Percentiles rank a stretch among this genome's conserved stretches.
Conservation (phyloP, 257 asterid species). For the Lycium ferocissimum region DNA sequence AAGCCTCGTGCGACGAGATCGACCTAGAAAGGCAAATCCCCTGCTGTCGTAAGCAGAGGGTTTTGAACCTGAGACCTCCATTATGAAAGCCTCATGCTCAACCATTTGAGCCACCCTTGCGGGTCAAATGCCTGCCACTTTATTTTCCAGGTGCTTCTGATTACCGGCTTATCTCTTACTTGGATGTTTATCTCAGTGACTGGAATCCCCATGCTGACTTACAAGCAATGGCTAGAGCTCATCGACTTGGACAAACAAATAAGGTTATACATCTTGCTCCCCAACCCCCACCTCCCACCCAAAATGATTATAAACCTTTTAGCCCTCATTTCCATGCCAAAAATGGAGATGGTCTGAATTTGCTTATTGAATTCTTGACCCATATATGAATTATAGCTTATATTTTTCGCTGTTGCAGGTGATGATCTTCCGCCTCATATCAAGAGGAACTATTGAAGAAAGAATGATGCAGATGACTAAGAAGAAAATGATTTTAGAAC, state of each 20-base stretch:
- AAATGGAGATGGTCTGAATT: constrained; percentile 27
- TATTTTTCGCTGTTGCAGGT: constrained; percentile 60
- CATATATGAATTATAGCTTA: constrained; percentile 31
- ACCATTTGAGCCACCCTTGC: too few relatives aligned
- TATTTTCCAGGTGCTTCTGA: constrained; percentile 18
- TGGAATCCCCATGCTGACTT: constrained; percentile 99
- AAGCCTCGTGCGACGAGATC: too few relatives aligned
- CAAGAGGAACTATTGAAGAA: constrained; percentile 97
- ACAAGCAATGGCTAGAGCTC: constrained; percentile 99
- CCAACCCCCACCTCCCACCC: constrained; percentile 14
- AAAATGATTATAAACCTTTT: constrained; percentile 25
- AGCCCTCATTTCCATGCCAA: constrained; percentile 17
- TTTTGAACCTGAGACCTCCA: too few relatives aligned
- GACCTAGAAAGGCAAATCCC: too few relatives aligned
- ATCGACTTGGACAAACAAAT: constrained; percentile 98
- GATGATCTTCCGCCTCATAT: constrained; percentile 85
- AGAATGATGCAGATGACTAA: constrained; percentile 99
- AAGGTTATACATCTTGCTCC: constrained; percentile 61
- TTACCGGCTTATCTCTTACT: constrained; percentile 29
- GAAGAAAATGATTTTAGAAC: constrained; percentile 98
- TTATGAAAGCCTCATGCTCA: too few relatives aligned
- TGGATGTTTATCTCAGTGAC: constrained; percentile 67
- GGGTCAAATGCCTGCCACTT: background rate
- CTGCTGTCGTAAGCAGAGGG: too few relatives aligned
- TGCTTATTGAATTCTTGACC: constrained; percentile 33